Conservation (phyloP, 202 grass and related monocot genomes). For the Elaeis oleifera region DNA sequence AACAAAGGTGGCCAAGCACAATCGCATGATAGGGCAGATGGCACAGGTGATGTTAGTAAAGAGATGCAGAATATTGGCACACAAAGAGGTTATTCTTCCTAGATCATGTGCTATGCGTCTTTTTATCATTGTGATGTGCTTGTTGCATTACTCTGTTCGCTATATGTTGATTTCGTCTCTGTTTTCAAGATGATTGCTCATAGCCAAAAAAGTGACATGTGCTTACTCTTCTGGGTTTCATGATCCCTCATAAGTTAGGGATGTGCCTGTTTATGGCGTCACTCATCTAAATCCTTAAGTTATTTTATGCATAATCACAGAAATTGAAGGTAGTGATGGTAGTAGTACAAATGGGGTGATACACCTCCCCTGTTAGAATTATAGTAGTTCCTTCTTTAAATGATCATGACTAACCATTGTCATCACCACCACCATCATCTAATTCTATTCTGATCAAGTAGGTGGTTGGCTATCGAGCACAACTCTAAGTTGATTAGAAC, state of each 20-base stretch:
- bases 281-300: no score
- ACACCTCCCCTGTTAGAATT: no score
- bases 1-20: conserved; percentile 1
- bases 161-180: not conserved
- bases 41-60: conserved; percentile 30
- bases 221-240: not conserved
- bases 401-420: no score
- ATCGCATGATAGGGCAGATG: not conserved
- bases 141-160: not conserved
- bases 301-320: no score
- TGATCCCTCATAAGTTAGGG: not conserved
- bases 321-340: no score
- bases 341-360: no score
- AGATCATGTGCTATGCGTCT: not conserved
- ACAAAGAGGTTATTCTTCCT: conserved; percentile 36
- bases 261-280: not conserved
- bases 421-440: no score
- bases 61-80: conserved; percentile 33
- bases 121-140: not conserved
- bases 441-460: no score
- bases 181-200: not conserved
- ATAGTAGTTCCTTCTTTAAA: no score
- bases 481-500: no score
- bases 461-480: no score
- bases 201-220: not conserved